phyloP scores from a whole-genome alignment of 1,284 basidiomycete genomes.

The Ustilago hordei region DNA sequence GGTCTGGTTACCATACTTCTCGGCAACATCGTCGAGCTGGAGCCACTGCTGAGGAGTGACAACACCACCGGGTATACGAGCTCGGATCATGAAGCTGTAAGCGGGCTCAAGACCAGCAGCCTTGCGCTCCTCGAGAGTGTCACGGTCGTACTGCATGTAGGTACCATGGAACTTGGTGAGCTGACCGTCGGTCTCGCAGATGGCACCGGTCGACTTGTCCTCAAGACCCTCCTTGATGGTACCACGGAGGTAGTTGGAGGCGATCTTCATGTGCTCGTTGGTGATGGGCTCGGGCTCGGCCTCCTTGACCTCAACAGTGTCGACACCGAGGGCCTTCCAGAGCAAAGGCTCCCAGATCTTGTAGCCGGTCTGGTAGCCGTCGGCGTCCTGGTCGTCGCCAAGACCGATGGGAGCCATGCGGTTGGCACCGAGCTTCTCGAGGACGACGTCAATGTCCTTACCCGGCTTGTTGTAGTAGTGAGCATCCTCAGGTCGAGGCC shows the following conservation, averaged over 20 bases:
- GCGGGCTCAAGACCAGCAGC: constrained; percentile 94
- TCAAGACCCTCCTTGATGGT: constrained; percentile 90
- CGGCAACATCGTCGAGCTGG: constrained; percentile 92
- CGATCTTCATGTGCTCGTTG: constrained; percentile 99
- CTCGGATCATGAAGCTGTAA: constrained; percentile 98
- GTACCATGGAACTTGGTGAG: constrained; percentile 97
- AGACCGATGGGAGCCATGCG: constrained; percentile 74
- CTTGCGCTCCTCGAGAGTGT: constrained; percentile 95
- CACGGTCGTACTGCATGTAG: constrained; percentile 83
- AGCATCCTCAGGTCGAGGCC: constrained; percentile 95
- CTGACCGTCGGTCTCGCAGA: constrained; percentile 90
- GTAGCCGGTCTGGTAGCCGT: constrained; percentile 96
- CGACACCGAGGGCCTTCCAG: constrained; percentile 96
- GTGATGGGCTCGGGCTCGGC: constrained; percentile 96
- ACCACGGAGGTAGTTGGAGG: constrained; percentile 91
- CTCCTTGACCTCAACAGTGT: constrained; percentile 87
- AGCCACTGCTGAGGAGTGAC: constrained; percentile 93
- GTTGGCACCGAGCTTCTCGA: constrained; percentile 63
- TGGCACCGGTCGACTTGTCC: constrained; percentile 87
- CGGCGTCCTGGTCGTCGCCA: constrained; percentile 97
- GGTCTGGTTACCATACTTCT: constrained; percentile 92
- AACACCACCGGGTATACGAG: constrained; percentile 94
- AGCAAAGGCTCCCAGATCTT: constrained; percentile 90
- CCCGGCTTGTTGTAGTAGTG: constrained; percentile 98
- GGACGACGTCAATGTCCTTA: constrained; percentile 85